Evolutionary conservation across 2,329 filamentous ascomycete genomes (phyloP).

Genomic region (Diaporthe caulivora): DNA sequence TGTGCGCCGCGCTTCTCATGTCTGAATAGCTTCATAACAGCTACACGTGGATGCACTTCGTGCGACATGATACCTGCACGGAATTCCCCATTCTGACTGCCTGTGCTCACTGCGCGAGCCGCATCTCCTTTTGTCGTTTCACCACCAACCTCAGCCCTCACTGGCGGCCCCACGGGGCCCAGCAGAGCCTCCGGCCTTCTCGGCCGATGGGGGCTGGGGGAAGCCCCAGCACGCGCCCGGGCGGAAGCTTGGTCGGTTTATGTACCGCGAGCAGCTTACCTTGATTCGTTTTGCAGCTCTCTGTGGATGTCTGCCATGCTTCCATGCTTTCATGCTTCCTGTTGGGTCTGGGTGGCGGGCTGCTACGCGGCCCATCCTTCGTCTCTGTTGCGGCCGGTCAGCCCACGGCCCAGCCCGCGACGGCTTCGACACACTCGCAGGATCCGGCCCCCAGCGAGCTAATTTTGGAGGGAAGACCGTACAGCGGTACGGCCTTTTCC

Average conservation of each 20-base stretch:
- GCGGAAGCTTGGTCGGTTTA: not conserved
- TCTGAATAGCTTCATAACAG: constrained; percentile 31
- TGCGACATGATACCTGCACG: not conserved
- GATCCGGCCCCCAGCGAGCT: constrained; percentile 25
- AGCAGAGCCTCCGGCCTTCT: constrained; percentile 2
- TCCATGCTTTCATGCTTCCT: constrained; percentile 2
- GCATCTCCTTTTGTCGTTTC: not conserved
- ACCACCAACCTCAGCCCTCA: constrained; percentile 7
- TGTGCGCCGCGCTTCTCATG: constrained; percentile 7
- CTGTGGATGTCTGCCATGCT: not conserved
- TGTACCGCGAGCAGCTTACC: not conserved
- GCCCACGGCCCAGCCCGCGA: constrained; percentile 33
- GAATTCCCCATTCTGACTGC: not conserved
- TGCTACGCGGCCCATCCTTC: constrained; percentile 30
- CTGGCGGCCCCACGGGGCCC: not conserved
- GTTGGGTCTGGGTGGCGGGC: not conserved
- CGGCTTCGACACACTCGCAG: constrained; percentile 18
- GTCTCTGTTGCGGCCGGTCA: constrained; percentile 30
- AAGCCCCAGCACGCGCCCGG: not conserved
- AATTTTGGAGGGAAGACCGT: constrained; percentile 16
- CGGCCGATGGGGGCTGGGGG: constrained; percentile 11
- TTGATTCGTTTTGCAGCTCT: not conserved
- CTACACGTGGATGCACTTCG: not conserved
- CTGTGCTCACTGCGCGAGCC: not conserved
- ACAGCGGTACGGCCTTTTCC: not conserved